Conservation (phyloP, 2,329 filamentous ascomycete species). For the Pseudopithomyces maydicus region DNA sequence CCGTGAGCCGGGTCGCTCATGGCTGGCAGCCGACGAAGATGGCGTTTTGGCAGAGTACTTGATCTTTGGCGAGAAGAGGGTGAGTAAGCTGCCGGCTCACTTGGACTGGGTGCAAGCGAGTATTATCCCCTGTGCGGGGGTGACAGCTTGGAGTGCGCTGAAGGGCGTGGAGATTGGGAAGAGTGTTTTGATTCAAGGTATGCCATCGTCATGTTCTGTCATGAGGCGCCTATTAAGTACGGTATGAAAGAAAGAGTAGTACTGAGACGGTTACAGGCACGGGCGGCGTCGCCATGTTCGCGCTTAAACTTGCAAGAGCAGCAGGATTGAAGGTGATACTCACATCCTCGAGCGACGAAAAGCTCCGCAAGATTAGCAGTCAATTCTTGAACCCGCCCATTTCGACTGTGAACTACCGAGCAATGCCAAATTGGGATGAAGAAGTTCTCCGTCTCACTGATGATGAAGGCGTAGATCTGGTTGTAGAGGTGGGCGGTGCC, state of each 20-base stretch:
- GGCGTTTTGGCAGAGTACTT: slow-evolving; percentile 19
- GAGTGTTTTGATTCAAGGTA: slow-evolving; percentile 10
- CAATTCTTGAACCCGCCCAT: neutral
- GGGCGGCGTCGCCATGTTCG: slow-evolving; percentile 45
- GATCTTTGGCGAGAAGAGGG: slow-evolving; percentile 14
- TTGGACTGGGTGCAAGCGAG: slow-evolving; percentile 18
- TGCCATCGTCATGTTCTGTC: neutral
- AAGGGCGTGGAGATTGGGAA: slow-evolving; percentile 8
- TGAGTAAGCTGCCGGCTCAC: slow-evolving; percentile 17
- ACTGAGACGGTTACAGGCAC: slow-evolving; percentile 26
- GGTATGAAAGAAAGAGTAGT: neutral
- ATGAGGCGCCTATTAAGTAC: too few relatives aligned
- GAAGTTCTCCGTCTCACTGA: slow-evolving; percentile 54
- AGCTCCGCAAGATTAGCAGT: slow-evolving; percentile 55
- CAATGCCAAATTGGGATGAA: slow-evolving; percentile 59
- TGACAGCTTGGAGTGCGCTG: slow-evolving; percentile 24
- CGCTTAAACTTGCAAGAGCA: slow-evolving; percentile 19
- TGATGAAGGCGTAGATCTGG: slow-evolving; percentile 47
- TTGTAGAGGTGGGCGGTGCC: slow-evolving; percentile 44
- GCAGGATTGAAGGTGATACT: slow-evolving; percentile 52
- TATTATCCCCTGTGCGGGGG: slow-evolving; percentile 21
- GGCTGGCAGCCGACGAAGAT: slow-evolving; percentile 8
- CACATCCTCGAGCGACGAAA: slow-evolving; percentile 60
- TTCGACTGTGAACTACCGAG: slow-evolving; percentile 61
- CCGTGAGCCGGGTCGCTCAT: neutral